phyloP scores from a whole-genome alignment of 2,329 filamentous ascomycete species.

The Exophiala viscosa region DNA sequence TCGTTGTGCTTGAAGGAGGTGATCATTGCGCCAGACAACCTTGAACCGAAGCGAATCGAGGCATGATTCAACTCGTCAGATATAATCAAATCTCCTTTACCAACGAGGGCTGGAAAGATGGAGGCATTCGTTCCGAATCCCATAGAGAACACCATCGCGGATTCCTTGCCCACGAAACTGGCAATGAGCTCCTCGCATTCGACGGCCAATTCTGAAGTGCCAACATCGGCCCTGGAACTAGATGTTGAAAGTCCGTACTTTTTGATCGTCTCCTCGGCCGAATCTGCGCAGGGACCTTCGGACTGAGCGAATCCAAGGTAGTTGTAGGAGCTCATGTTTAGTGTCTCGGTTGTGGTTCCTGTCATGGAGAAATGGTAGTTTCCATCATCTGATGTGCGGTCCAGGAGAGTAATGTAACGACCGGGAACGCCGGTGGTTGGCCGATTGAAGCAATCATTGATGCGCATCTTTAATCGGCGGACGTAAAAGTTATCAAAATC shows the following conservation, averaged over 20 bases:
- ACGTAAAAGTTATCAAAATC: conserved; percentile 99
- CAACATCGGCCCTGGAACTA: conserved; percentile 77
- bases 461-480: conserved; percentile 82
- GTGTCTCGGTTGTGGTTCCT: conserved; percentile 85
- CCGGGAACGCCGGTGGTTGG: conserved; percentile 91
- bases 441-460: conserved; percentile 94
- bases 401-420: conserved; percentile 86
- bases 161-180: conserved; percentile 87
- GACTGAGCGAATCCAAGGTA: conserved; percentile 98
- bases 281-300: conserved; percentile 91
- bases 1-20: conserved; percentile 98
- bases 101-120: conserved; percentile 85
- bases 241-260: conserved; percentile 80
- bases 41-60: conserved; percentile 91
- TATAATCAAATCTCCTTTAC: conserved; percentile 89
- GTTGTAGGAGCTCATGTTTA: conserved; percentile 99
- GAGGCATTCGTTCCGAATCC: conserved; percentile 95
- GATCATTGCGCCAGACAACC: conserved; percentile 91
- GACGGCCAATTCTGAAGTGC: conserved; percentile 79
- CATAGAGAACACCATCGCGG: conserved; percentile 98
- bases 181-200: conserved; percentile 91
- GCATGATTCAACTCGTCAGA: conserved; percentile 98
- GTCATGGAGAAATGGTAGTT: conserved; percentile 87
- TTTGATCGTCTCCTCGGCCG: conserved; percentile 77
- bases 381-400: conserved; percentile 85